These are phyloP conservation scores for Bisporella sp. DNA, from an alignment of 2,329 filamentous ascomycete species.

Conservation along the genomic window DNA sequence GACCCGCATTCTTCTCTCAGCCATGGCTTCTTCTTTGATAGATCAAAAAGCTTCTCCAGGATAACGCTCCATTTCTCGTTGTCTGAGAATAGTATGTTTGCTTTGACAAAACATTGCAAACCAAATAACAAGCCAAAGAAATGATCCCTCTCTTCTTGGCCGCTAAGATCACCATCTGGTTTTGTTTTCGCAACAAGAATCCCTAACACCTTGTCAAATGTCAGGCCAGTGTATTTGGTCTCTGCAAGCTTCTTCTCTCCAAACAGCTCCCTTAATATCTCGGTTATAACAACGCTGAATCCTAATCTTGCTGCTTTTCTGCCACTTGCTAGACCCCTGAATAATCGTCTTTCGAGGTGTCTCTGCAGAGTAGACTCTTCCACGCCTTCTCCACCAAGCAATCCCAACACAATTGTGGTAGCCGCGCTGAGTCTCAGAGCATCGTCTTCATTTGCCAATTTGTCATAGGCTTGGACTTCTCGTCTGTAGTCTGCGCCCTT, in stretches of 20 bases:
- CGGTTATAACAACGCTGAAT: slow-evolving; percentile 82
- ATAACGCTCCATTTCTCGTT: slow-evolving; percentile 58
- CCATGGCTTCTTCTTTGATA: slow-evolving; percentile 81
- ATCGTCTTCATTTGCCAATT: slow-evolving; percentile 52
- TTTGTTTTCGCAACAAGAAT: slow-evolving; percentile 50
- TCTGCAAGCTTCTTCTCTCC: slow-evolving; percentile 37
- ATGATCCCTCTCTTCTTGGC: slow-evolving; percentile 79
- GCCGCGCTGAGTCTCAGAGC: slow-evolving; percentile 51
- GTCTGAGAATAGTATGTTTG: slow-evolving; percentile 59
- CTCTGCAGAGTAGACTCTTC: slow-evolving; percentile 46
- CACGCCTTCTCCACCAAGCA: slow-evolving; percentile 43
- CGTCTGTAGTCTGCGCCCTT: slow-evolving; percentile 47
- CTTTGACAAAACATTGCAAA: slow-evolving; percentile 77
- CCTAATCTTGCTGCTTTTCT: slow-evolving; percentile 83
- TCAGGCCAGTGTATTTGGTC: slow-evolving; percentile 44
- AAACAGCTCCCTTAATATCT: slow-evolving; percentile 68
- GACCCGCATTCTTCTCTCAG: slow-evolving; percentile 81
- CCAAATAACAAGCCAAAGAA: slow-evolving; percentile 83
- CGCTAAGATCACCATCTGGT: slow-evolving; percentile 44
- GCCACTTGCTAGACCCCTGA: slow-evolving; percentile 83
- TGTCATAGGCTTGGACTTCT: slow-evolving; percentile 53
- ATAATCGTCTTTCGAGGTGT: slow-evolving; percentile 62
- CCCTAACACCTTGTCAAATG: slow-evolving; percentile 40
- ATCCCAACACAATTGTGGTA: slow-evolving; percentile 48
- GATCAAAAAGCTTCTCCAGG: slow-evolving; percentile 64